Conservation (phyloP, 2,329 filamentous ascomycete species). For the Colletotrichum sp. region DNA sequence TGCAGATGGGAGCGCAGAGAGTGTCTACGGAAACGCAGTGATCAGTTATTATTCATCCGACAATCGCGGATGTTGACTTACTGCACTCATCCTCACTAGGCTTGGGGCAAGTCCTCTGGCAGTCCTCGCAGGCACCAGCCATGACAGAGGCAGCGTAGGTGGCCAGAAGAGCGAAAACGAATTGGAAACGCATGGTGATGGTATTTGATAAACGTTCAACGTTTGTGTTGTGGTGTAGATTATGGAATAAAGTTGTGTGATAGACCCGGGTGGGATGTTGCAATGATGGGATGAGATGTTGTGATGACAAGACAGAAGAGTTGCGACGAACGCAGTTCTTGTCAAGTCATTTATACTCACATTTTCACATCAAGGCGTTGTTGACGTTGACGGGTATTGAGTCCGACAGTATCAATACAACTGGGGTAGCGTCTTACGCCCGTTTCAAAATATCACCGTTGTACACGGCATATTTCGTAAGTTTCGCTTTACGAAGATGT, state of each 20-base stretch:
- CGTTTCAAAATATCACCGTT: background rate
- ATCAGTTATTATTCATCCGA: background rate
- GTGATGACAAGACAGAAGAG: background rate
- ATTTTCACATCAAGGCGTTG: background rate
- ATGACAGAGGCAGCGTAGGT: background rate
- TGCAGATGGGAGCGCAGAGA: conserved; percentile 1
- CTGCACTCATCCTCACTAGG: conserved; percentile 2
- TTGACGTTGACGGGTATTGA: background rate
- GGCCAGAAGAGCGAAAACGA: background rate
- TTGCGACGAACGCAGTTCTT: background rate
- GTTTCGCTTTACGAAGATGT: background rate
- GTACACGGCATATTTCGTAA: background rate
- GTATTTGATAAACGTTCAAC: background rate
- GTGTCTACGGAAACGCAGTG: background rate
- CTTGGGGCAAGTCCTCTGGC: background rate
- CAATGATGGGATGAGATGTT: background rate
- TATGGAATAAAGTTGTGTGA: background rate
- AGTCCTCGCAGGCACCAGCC: background rate
- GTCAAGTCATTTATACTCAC: background rate
- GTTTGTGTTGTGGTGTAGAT: background rate
- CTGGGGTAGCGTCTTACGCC: background rate
- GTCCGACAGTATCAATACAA: background rate
- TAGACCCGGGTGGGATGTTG: background rate
- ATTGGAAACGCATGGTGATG: background rate
- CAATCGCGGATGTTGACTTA: background rate